Conservation (phyloP, 805 yeast genomes). For the Gaillardinia entomophila region DNA sequence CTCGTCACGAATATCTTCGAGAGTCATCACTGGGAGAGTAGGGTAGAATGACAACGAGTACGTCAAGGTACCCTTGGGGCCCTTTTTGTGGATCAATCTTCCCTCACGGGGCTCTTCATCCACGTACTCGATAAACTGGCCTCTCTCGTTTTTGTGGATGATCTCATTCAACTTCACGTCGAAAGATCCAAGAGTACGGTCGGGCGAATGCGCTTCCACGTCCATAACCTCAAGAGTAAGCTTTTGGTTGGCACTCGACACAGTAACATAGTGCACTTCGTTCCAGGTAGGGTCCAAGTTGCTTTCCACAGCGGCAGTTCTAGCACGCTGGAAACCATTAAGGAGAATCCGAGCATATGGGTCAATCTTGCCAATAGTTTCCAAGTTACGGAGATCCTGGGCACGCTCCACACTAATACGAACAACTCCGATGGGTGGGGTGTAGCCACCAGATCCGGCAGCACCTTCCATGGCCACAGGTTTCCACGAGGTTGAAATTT, state of each 20-base stretch:
- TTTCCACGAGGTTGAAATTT: constrained; percentile 72
- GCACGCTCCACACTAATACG: constrained; percentile 71
- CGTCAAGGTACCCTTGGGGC: constrained; percentile 76
- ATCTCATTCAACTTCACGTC: constrained; percentile 62
- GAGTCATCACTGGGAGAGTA: constrained; percentile 66
- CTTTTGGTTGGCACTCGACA: constrained; percentile 77
- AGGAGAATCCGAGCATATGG: constrained; percentile 81
- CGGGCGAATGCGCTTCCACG: constrained; percentile 70
- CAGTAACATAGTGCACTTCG: constrained; percentile 74
- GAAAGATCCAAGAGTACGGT: constrained; percentile 82
- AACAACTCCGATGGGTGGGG: constrained; percentile 92
- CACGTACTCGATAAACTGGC: constrained; percentile 50
- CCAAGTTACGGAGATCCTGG: constrained; percentile 72
- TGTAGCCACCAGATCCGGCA: constrained; percentile 70
- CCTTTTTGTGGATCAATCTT: constrained; percentile 64
- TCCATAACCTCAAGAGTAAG: constrained; percentile 90
- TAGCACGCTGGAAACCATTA: constrained; percentile 68
- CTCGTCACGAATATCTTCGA: constrained; percentile 63
- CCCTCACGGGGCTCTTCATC: constrained; percentile 54
- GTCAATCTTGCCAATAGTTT: constrained; percentile 84
- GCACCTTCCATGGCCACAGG: constrained; percentile 72
- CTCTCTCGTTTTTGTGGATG: constrained; percentile 63
- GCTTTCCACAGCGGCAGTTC: constrained; percentile 66
- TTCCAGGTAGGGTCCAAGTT: constrained; percentile 81
- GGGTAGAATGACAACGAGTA: constrained; percentile 84